phyloP scores from a whole-genome alignment of 192 early-diverging fungal species.

The Backusella tarrabulga region DNA sequence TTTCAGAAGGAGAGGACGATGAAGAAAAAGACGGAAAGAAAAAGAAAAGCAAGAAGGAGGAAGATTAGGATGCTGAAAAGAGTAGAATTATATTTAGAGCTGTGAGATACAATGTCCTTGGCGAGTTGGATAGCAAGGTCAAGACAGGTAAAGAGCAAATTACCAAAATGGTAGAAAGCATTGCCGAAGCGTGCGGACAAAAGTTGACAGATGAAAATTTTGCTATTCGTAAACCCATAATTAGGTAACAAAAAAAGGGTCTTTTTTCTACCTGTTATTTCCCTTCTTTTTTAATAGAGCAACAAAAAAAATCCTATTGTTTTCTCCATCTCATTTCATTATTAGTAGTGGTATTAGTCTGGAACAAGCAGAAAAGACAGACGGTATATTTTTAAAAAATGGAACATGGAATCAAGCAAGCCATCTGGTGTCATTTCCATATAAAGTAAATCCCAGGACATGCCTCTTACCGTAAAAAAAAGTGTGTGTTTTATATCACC shows the following conservation, averaged over 20 bases:
- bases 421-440: not conserved
- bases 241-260: not conserved
- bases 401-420: slow-evolving; percentile 36
- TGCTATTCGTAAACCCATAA: slow-evolving; percentile 32
- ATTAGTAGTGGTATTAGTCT: slow-evolving; percentile 17
- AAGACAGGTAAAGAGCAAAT: slow-evolving; percentile 33
- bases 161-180: slow-evolving; percentile 32
- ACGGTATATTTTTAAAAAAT: slow-evolving; percentile 39
- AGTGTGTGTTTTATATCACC: not conserved
- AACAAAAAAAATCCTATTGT: too few relatives aligned
- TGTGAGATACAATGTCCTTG: slow-evolving; percentile 40
- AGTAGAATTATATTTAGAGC: slow-evolving; percentile 34
- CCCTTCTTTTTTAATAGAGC: too few relatives aligned
- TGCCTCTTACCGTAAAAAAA: not conserved
- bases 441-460: not conserved
- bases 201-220: slow-evolving; percentile 18
- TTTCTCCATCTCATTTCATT: not conserved
- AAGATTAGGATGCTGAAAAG: not conserved
- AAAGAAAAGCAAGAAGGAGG: slow-evolving; percentile 2
- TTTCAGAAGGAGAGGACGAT: not conserved
- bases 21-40: not conserved
- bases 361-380: slow-evolving; percentile 38
- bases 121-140: slow-evolving; percentile 33
- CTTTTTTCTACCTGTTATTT: not conserved
- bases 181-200: slow-evolving; percentile 31